Conservation (phyloP, 2,329 filamentous ascomycete genomes). For the Metarhizium album region DNA sequence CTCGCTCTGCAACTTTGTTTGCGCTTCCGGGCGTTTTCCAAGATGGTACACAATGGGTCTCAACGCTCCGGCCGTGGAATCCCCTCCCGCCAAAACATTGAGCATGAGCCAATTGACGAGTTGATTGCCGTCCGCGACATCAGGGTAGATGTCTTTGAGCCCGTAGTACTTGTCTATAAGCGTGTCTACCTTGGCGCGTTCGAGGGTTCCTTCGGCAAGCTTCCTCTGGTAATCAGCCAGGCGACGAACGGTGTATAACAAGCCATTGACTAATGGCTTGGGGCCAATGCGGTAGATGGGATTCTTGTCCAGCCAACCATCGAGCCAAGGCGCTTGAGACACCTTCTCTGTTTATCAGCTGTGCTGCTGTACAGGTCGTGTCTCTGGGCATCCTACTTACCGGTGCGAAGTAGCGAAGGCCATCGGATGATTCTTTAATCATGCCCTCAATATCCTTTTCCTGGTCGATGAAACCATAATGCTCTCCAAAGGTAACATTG, state of each 20-base stretch:
- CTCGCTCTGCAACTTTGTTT: slow-evolving; percentile 23
- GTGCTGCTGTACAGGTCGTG: neutral
- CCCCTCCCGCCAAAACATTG: slow-evolving; percentile 21
- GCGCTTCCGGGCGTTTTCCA: slow-evolving; percentile 19
- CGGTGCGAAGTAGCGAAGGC: slow-evolving; percentile 21
- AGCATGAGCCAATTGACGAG: slow-evolving; percentile 11
- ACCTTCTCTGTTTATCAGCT: slow-evolving; percentile 14
- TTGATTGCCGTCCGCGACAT: slow-evolving; percentile 22
- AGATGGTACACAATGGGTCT: slow-evolving; percentile 25
- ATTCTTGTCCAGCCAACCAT: slow-evolving; percentile 20
- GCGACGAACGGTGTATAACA: slow-evolving; percentile 13
- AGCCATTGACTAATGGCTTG: slow-evolving; percentile 10
- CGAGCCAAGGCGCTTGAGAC: slow-evolving; percentile 13
- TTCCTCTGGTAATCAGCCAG: slow-evolving; percentile 11
- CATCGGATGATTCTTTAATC: slow-evolving; percentile 18
- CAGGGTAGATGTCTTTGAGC: slow-evolving; percentile 15
- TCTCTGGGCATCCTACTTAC: slow-evolving; percentile 1
- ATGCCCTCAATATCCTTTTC: slow-evolving; percentile 26
- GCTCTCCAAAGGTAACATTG: slow-evolving; percentile 26
- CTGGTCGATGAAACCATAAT: slow-evolving; percentile 30
- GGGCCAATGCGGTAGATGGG: slow-evolving; percentile 16
- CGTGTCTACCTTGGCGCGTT: slow-evolving; percentile 14
- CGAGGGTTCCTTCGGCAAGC: slow-evolving; percentile 8
- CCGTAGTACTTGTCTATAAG: slow-evolving; percentile 9
- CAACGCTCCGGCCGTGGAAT: slow-evolving; percentile 25